These are phyloP conservation scores for Geosmithia flava DNA, from an alignment of 2,329 filamentous ascomycete genomes.

Conservation along the genomic window DNA sequence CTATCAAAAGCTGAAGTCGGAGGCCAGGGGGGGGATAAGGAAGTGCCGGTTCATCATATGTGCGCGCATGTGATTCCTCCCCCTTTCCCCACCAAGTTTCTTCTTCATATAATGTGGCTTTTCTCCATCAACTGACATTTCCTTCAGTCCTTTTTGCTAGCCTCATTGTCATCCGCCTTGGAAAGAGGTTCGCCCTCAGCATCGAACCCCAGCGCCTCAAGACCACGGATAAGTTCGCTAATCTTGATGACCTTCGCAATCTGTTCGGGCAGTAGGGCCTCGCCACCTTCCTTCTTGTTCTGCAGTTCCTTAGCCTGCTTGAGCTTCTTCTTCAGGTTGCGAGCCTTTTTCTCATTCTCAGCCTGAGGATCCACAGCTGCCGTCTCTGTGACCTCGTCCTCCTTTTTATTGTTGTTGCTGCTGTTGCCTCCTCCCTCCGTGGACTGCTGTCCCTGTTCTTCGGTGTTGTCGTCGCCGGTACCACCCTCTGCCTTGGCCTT, in stretches of 20 bases:
- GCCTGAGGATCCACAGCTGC: slow-evolving; percentile 48
- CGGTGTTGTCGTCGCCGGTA: slow-evolving; percentile 17
- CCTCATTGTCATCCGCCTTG: slow-evolving; percentile 4
- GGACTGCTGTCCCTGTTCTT: slow-evolving; percentile 8
- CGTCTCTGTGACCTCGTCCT: slow-evolving; percentile 1
- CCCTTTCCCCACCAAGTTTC: too few relatives aligned
- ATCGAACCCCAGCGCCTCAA: slow-evolving; percentile 78
- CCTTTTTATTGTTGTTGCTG: too few relatives aligned
- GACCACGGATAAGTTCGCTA: slow-evolving; percentile 78
- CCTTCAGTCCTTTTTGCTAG: neutral
- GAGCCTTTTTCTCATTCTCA: slow-evolving; percentile 85
- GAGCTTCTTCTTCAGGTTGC: slow-evolving; percentile 87
- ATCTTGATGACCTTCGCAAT: slow-evolving; percentile 97
- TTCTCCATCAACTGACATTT: neutral
- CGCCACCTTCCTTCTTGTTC: slow-evolving; percentile 81
- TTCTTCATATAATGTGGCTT: too few relatives aligned
- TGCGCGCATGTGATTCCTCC: too few relatives aligned
- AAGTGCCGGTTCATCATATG: too few relatives aligned
- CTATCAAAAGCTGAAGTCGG: too few relatives aligned
- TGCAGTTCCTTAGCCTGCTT: slow-evolving; percentile 85
- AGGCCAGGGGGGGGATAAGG: too few relatives aligned
- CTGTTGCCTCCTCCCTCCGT: neutral
- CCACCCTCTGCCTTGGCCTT: slow-evolving; percentile 48
- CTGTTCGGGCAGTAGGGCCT: slow-evolving; percentile 78
- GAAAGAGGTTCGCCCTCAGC: slow-evolving; percentile 52